Conservation (phyloP, 805 yeast genomes). For the Hanseniaspora singularis region DNA sequence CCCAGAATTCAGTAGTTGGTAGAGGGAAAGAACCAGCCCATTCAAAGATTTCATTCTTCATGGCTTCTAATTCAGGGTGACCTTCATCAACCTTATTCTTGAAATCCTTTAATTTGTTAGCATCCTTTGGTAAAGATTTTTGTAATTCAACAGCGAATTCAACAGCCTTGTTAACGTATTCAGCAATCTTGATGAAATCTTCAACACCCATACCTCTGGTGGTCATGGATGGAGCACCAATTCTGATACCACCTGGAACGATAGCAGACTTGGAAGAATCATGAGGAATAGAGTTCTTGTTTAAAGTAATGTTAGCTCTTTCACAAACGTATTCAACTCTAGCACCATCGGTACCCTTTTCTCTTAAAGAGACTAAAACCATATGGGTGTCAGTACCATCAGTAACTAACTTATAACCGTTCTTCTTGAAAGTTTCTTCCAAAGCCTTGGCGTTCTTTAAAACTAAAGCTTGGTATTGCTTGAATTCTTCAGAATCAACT, state of each 20-base stretch:
- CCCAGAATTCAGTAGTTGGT: conserved; percentile 25
- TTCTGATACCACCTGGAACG: conserved; percentile 93
- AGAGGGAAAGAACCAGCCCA: conserved; percentile 89
- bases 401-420: conserved; percentile 74
- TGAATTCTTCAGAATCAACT: conserved; percentile 81
- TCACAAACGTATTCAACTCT: conserved; percentile 93
- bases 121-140: conserved; percentile 71
- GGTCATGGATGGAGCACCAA: conserved; percentile 98
- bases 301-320: conserved; percentile 84
- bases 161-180: conserved; percentile 71
- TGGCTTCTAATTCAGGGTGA: conserved; percentile 50
- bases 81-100: conserved; percentile 68
- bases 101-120: conserved; percentile 92
- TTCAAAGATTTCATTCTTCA: conserved; percentile 65
- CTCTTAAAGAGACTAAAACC: conserved; percentile 80
- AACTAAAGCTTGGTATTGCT: conserved; percentile 79
- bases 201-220: conserved; percentile 88
- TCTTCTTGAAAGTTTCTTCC: conserved; percentile 57
- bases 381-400: conserved; percentile 96
- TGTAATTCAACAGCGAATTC: conserved; percentile 65
- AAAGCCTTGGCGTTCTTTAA: conserved; percentile 76
- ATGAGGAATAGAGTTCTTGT: conserved; percentile 97
- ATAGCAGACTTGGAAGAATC: conserved; percentile 75
- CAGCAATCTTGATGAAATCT: conserved; percentile 71
- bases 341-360: conserved; percentile 89